Conservation (phyloP, 192 early-diverging fungal genomes). For the Coemansia sp. region DNA sequence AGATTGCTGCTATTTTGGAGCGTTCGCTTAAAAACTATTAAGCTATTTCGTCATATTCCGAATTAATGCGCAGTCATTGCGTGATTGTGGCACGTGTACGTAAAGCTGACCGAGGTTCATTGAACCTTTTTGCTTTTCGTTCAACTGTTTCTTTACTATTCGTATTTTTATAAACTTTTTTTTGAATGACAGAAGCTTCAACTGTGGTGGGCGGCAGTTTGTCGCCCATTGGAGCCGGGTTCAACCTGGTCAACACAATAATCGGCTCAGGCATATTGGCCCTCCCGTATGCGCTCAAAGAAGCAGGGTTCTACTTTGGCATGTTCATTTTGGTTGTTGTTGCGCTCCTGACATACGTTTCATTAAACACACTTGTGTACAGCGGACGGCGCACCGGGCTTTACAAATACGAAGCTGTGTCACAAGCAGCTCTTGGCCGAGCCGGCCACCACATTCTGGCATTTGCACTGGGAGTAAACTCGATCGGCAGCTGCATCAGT, state of each 20-base stretch:
- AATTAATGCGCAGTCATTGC: too few relatives aligned
- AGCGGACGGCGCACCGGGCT: constrained; percentile 53
- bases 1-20: constrained; percentile 46
- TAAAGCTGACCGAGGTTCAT: too few relatives aligned
- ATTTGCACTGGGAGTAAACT: constrained; percentile 60
- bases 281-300: constrained; percentile 63
- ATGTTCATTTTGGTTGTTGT: constrained; percentile 53
- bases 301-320: constrained; percentile 63
- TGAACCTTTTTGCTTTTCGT: background rate
- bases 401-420: constrained; percentile 58
- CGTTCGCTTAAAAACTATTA: constrained; percentile 51
- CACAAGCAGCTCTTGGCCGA: constrained; percentile 54
- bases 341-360: constrained; percentile 50
- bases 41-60: background rate
- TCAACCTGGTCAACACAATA: constrained; percentile 69
- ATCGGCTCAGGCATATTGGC: constrained; percentile 70
- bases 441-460: constrained; percentile 57
- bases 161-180: background rate
- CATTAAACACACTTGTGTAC: constrained; percentile 59
- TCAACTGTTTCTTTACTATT: background rate
- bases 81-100: too few relatives aligned
- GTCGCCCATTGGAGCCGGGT: constrained; percentile 46
- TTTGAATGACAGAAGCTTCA: constrained; percentile 1
- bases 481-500: constrained; percentile 62
- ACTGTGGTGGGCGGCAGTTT: constrained; percentile 9